Conservation (phyloP, 257 asterid species). For the Paraleonurus japonicus region DNA sequence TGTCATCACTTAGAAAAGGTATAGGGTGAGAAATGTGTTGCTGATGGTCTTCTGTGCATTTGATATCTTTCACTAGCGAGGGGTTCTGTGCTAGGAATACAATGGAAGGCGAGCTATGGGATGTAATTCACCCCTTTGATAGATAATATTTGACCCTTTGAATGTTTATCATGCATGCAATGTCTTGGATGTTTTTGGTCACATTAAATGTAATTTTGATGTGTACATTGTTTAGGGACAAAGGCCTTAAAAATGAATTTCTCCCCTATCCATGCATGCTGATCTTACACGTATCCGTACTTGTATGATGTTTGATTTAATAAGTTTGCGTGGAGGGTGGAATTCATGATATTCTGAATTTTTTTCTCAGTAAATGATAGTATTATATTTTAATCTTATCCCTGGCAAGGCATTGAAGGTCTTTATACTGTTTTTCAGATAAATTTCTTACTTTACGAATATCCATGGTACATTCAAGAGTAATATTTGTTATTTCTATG, state of each 20-base stretch:
- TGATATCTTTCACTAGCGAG: neutral
- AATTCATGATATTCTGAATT: slow-evolving; percentile 7
- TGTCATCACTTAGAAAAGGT: neutral
- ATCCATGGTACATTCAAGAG: neutral
- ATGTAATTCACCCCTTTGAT: slow-evolving; percentile 4
- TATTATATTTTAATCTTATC: neutral
- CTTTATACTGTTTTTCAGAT: neutral
- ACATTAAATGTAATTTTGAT: neutral
- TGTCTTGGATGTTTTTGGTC: slow-evolving; percentile 1
- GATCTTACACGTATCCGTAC: neutral
- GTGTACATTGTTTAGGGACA: slow-evolving; percentile 11
- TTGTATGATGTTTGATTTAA: neutral
- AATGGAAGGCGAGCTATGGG: neutral
- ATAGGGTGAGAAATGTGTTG: slow-evolving; percentile 15
- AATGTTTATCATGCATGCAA: slow-evolving; percentile 17
- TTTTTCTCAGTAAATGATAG: neutral
- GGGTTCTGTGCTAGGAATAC: slow-evolving; percentile 5
- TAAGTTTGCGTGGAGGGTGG: neutral
- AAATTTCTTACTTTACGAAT: neutral
- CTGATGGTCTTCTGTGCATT: neutral
- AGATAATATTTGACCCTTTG: neutral
- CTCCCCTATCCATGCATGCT: neutral
- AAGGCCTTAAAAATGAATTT: neutral
- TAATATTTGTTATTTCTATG: neutral
- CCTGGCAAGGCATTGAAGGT: neutral